Evolutionary conservation across 225 moss, liverwort and hornwort species (phyloP), one percentile per base, ranked within the genome.

Genomic region (Marchantia polymorpha): DNA sequence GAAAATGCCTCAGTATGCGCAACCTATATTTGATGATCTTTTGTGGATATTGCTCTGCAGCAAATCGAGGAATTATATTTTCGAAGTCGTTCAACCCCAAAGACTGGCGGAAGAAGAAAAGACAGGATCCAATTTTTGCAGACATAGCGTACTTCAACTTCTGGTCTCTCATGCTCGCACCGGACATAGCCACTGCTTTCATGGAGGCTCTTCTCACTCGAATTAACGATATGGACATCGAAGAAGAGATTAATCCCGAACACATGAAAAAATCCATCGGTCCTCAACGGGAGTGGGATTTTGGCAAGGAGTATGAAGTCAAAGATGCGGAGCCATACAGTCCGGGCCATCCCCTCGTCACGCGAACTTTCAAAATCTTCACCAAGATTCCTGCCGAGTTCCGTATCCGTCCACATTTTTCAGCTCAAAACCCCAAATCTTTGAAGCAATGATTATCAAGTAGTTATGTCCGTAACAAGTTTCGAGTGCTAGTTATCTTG

Each of bases 91-190:
- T 72, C 77, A 78, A 64, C 17, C 51, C 64, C 23, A 17, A 47
- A 53, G 56, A 82, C 25, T 76, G 82, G 70, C 78, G 51, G 31
- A 82, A 78, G 72, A 77, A 47, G 68, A 82, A 82, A 52, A 72
- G 49, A 77, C 6, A 3, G 1, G 11, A 60, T 11, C 72, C 78
- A 39, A 39, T 78, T 15, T 22, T 82, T 12, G 13, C 72, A 16
- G 52, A 82, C 1, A 17, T 23, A 52, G 77, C 64, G 7, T 78
- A 72, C 25, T 82, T 17, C 52, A 49, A 25, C 50, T 77, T 82
- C 49, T 82, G 82, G 82, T 53, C 17, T 9, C 29, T 10, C 26
- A 78, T 82, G 77, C 39, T 52, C 48, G 39, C 22, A 31, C 39
- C 82, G 9, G 82, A 82, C 23, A 63, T 52, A 9, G 77, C 78